phyloP scores from a whole-genome alignment of 805 yeast genomes.

The Clavispora vitiphila region DNA sequence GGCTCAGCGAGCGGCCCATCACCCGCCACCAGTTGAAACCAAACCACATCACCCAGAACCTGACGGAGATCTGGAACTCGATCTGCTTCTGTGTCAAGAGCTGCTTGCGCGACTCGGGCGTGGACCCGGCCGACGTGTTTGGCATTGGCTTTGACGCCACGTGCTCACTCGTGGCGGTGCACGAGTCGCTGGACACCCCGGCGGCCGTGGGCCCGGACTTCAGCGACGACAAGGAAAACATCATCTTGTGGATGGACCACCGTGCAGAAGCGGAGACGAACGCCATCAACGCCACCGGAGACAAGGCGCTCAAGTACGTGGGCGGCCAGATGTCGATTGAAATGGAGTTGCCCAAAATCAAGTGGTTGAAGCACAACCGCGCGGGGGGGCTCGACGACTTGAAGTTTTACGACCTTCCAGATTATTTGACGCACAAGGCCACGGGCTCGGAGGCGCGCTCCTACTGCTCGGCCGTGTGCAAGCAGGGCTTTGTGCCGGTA shows the following conservation, averaged over 20 bases:
- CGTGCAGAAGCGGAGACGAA: slow-evolving; percentile 81
- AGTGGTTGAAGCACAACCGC: slow-evolving; percentile 88
- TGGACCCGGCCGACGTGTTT: slow-evolving; percentile 60
- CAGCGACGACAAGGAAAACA: slow-evolving; percentile 64
- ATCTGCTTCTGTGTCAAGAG: slow-evolving; percentile 78
- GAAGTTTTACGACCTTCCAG: slow-evolving; percentile 90
- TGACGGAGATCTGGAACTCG: slow-evolving; percentile 87
- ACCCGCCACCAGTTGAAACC: slow-evolving; percentile 71
- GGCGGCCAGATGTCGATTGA: slow-evolving; percentile 98
- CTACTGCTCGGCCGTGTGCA: slow-evolving; percentile 87
- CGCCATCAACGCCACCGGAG: slow-evolving; percentile 74
- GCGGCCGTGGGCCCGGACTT: slow-evolving; percentile 93
- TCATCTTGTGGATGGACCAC: slow-evolving; percentile 98
- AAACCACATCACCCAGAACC: slow-evolving; percentile 76
- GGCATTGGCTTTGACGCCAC: slow-evolving; percentile 98
- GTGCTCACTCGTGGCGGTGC: slow-evolving; percentile 83
- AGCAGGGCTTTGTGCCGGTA: slow-evolving; percentile 89
- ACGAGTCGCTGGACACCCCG: slow-evolving; percentile 61
- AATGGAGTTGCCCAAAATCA: slow-evolving; percentile 96
- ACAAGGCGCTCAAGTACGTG: slow-evolving; percentile 79
- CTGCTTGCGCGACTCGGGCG: slow-evolving; percentile 68
- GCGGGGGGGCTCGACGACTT: slow-evolving; percentile 55
- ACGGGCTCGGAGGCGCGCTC: slow-evolving; percentile 85
- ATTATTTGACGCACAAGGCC: slow-evolving; percentile 85
- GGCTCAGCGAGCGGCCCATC: slow-evolving; percentile 74